Base-by-base conservation (phyloP, 208 protist species). In the Crithidia acanthocephali region DNA sequence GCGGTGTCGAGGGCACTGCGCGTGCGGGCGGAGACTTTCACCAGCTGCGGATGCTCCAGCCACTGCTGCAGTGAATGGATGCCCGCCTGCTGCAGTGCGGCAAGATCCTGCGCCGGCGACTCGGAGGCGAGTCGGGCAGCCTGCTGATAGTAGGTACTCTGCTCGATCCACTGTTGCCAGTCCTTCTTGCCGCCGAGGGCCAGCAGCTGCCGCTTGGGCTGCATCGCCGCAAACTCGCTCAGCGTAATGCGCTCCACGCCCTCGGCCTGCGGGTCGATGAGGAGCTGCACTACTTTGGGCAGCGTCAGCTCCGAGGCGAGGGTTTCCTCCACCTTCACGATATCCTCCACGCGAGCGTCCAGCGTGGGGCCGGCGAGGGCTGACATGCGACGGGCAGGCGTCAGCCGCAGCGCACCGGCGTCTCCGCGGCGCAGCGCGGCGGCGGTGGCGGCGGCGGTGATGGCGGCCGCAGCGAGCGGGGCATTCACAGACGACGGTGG, bases 61-160 rank as follows among this genome's bases (percentile, higher is more conserved):
- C 90, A 95, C 74, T 95, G 90, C 67, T 93, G 81, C 11, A 95
- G 77, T 6, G 83, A 88, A 32, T 76, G 64, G n/a, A 95, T 84
- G 28, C 90, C 90, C 23, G 87, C 90, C 55, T 89, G 76, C 51
- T 84, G 82, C 74, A 95, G 60, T 23, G 87, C 87, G 16, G 60
- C 60, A 40, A 92, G 48, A 68, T 95, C 90, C 51, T 89, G 78
- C 50, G 77, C 76, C 8, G 85, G 83, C 23, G 83, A 88, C 60
- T 90, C 83, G 23, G 80, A 60, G 15, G 83, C 56, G 20, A 92
- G 77, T 2, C 90, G 90, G 22, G 81, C 72, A 22, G 83, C 87
- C 65, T 95, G 87, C 65, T 87, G 79, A 66, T 95, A 95, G 65
- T 91, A 78, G 8, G 83, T 57, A 62, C 87, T 93, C 52, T 82